Evolutionary conservation across 805 yeast species (phyloP), one percentile per base, ranked within the genome.

Genomic region (Saturnispora sanitii): DNA sequence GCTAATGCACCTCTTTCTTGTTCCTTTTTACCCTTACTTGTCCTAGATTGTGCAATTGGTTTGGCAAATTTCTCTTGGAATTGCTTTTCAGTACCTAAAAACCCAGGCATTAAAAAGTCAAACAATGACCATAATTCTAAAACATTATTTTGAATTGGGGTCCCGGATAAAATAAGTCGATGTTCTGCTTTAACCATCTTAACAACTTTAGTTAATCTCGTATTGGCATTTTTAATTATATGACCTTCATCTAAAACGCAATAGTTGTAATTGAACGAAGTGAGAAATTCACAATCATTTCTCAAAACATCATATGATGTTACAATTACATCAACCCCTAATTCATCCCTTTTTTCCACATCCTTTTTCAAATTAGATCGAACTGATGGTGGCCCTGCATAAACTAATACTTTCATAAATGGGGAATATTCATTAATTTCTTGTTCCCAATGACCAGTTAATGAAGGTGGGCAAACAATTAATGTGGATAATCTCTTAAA

Each of bases 371-470:
- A 60, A 6, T 72, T 62, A 6, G 69, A 56, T 54, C 99, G 71
- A 2, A 71, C 64, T 4, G 81, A 64, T 3, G 98, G 97, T 4
- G 86, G 79, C n/a, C 99, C 98, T 17, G 94, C 95, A 60, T 90
- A 90, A 2, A 86, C 92, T 21, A 84, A 57, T 4, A 85, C 82
- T 33, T 74, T 77, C 64, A 92, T 66, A 48, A 82, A 82, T 33
- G 97, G 95, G 0, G 96, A 83, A 58, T 87, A 92, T 47, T 83
- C 87, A 45, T 76, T 74, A 49, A 92, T 68, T 61, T 92, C 99
- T 57, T 86, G 95, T 57, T 86, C 95, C 99, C 99, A 92, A 61
- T 92, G 99, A 18, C 99, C 98, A 2, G 96, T 88, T 50, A 92
- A 73, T 1, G 97, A 86, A 0, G 99, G 96, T 1, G 99, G 99